Conservation (phyloP, 441 rosid species). For the Gossypium schwendimanii region DNA sequence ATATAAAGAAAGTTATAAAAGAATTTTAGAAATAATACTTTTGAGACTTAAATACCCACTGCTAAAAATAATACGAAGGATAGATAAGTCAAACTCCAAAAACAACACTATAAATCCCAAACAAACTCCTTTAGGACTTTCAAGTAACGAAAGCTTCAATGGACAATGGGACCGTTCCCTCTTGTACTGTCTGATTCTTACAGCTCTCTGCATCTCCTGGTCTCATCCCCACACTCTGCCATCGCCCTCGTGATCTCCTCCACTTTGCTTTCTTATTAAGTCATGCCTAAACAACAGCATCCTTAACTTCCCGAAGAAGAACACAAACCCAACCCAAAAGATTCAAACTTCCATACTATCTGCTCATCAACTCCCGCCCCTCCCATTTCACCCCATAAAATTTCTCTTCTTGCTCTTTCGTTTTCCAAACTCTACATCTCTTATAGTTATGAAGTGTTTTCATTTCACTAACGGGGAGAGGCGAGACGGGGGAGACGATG, state of each 20-base stretch:
- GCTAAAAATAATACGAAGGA: too few species aligned
- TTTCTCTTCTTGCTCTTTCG: not conserved
- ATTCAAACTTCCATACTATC: not conserved
- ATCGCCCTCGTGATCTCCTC: not conserved
- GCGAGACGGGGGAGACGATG: constrained; percentile 28
- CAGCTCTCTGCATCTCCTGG: not conserved
- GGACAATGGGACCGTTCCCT: not conserved
- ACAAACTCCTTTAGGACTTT: not conserved
- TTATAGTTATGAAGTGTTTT: constrained; percentile 66
- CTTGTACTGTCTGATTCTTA: not conserved
- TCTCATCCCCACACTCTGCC: not conserved
- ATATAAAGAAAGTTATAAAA: too few species aligned
- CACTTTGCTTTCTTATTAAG: not conserved
- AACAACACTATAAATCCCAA: not conserved
- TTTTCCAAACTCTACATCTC: not conserved
- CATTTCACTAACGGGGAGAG: constrained; percentile 76
- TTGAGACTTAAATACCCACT: too few species aligned
- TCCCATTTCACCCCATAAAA: not conserved
- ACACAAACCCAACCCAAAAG: not conserved
- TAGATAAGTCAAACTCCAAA: not conserved
- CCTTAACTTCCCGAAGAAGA: not conserved
- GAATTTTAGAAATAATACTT: too few species aligned
- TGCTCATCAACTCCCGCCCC: not conserved
- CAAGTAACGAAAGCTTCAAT: not conserved
- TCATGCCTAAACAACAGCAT: not conserved